phyloP scores from a whole-genome alignment of 495 filamentous ascomycete genomes.

The Cetradonia linearis region DNA sequence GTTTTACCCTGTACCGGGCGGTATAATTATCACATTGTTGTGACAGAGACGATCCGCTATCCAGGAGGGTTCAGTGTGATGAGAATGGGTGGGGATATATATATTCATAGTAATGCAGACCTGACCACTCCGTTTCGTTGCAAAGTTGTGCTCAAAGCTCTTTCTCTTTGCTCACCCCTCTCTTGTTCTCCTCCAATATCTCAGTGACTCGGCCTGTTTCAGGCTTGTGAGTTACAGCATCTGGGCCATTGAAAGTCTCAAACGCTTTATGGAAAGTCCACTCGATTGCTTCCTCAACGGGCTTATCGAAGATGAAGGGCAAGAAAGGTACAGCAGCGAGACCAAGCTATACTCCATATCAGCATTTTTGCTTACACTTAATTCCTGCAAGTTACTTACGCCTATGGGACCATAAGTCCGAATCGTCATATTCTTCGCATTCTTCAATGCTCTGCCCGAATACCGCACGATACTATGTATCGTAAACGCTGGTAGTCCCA shows the following conservation, averaged over 20 bases:
- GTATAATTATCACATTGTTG: neutral
- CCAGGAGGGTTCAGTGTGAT: neutral
- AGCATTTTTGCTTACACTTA: neutral
- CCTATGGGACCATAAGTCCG: conserved; percentile 86
- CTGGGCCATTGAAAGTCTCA: conserved; percentile 55
- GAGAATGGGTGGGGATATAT: conserved; percentile 7
- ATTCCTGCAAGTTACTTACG: conserved; percentile 33
- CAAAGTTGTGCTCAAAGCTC: conserved; percentile 17
- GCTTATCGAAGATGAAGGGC: conserved; percentile 84
- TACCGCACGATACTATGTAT: conserved; percentile 89
- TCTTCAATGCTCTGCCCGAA: conserved; percentile 69
- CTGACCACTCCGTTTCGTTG: neutral
- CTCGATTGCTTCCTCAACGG: conserved; percentile 82
- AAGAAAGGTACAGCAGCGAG: conserved; percentile 80
- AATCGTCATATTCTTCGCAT: conserved; percentile 59
- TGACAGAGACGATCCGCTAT: neutral
- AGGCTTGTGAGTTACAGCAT: conserved; percentile 32
- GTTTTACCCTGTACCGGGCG: neutral
- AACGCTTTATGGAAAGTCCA: conserved; percentile 79
- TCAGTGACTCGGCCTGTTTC: conserved; percentile 19
- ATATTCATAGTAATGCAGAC: neutral
- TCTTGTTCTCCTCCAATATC: conserved; percentile 15
- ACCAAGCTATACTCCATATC: conserved; percentile 45
- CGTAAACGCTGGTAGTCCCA: conserved; percentile 91
- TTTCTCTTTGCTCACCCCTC: conserved; percentile 23